Base-by-base conservation (phyloP, 2,329 filamentous ascomycete genomes). In the Verticillium albo-atrum region DNA sequence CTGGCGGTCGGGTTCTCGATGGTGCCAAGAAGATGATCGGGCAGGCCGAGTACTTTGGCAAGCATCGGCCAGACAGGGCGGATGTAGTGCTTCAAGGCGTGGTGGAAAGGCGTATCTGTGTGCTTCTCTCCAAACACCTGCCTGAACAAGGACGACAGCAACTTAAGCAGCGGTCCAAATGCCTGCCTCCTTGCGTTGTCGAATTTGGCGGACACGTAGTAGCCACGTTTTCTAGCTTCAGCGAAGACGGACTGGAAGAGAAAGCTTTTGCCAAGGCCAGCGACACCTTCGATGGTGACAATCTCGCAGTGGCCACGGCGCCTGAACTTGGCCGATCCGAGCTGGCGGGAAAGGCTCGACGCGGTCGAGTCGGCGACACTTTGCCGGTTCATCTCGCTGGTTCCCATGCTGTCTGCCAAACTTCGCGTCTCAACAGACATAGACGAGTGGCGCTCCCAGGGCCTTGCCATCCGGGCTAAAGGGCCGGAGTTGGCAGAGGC, bases 101-200 rank as follows among this genome's bases (percentile, higher is more conserved):
- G 81, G 62, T 89, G 86, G 59, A 89, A 87, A 2, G 79, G 75
- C 0, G 86, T 88, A 50, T 88, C 83, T 0, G 86, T 88, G 65
- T 88, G 85, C 42, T 81, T 80, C 68, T 89, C 86, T 1, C 85
- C 86, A 78, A 85, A 89, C 3, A 88, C 83, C 68, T 89, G 86
- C 66, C 85, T 85, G 71, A 89, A 88, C 17, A 89, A 74, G 23
- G 84, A 88, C 12, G 85, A 88, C 12, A 89, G 71, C n/a, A 89
- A 72, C 70, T 84, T 87, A 27, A 89, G 77, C 42, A 89, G 72
- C 4, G 86, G 86, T 1, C 85, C 85, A 68, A 87, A 89, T 3
- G 86, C 83, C 9, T 79, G 83, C 65, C 81, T 81, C 64, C 82
- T 78, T 0, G 85, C 82, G 1, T 81, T 83, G 66, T 89, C 86